phyloP scores from a whole-genome alignment of 2,329 filamentous ascomycete genomes.

The Coniochaeta sp. region DNA sequence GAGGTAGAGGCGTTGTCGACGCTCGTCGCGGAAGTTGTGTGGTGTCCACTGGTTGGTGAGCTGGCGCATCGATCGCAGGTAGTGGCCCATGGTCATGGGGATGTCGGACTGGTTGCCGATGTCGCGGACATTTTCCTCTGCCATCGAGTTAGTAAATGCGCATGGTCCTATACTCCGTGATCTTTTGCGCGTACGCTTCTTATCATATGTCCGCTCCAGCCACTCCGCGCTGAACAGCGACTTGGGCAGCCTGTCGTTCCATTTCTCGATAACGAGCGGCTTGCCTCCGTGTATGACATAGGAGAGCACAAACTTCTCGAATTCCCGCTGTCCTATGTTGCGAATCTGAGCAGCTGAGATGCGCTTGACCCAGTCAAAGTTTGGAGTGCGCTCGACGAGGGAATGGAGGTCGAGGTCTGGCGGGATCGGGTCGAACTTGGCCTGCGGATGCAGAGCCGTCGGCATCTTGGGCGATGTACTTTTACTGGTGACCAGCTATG shows the following conservation, averaged over 20 bases:
- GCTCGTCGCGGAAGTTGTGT: constrained; percentile 69
- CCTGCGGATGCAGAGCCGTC: constrained; percentile 65
- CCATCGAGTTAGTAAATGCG: constrained; percentile 1
- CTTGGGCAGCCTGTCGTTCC: constrained; percentile 66
- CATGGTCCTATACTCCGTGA: too few relatives aligned
- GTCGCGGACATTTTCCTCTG: constrained; percentile 81
- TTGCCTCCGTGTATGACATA: constrained; percentile 85
- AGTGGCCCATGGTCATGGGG: constrained; percentile 82
- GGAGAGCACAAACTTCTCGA: constrained; percentile 77
- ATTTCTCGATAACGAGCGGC: constrained; percentile 86
- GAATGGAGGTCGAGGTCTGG: constrained; percentile 72
- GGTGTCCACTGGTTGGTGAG: constrained; percentile 76
- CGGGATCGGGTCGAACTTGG: constrained; percentile 85
- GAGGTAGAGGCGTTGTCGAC: constrained; percentile 80
- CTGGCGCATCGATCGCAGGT: constrained; percentile 78
- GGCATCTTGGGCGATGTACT: constrained; percentile 60
- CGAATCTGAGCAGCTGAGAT: constrained; percentile 75
- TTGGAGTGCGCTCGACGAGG: constrained; percentile 70
- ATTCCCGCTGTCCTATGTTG: constrained; percentile 66
- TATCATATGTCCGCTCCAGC: constrained; percentile 71
- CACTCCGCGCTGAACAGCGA: constrained; percentile 75
- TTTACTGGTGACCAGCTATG: constrained; percentile 17
- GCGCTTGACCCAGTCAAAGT: constrained; percentile 81
- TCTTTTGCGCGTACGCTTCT: constrained; percentile 56
- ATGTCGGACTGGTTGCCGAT: constrained; percentile 66